phyloP scores from a whole-genome alignment of 176 grass and related monocot genomes.

The Eragrostis curvula region DNA sequence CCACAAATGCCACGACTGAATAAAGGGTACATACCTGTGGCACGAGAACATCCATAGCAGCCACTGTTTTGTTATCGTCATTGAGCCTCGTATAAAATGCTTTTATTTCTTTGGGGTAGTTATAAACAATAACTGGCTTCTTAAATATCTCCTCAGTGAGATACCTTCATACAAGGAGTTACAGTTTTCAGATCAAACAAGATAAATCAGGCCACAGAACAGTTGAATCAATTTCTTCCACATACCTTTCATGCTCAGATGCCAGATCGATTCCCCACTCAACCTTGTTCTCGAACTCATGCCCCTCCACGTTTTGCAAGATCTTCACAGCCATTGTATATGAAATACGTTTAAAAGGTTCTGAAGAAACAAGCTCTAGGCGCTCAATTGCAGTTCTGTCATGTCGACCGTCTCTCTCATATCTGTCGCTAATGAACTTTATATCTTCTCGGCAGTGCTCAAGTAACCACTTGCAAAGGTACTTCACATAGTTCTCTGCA shows the following conservation, averaged over 20 bases:
- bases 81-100: constrained; percentile 97
- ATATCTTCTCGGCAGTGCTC: constrained; percentile 70
- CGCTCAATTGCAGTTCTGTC: constrained; percentile 80
- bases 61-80: constrained; percentile 84
- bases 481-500: constrained; percentile 84
- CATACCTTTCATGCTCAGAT: constrained; percentile 94
- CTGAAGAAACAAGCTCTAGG: constrained; percentile 73
- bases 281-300: constrained; percentile 72
- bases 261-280: constrained; percentile 98
- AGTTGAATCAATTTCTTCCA: no score
- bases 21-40: constrained; percentile 58
- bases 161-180: constrained; percentile 54
- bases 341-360: constrained; percentile 71
- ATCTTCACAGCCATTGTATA: constrained; percentile 83
- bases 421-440: constrained; percentile 60
- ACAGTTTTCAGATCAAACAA: no score
- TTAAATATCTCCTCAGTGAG: constrained; percentile 93
- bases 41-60: constrained; percentile 99
- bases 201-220: no score
- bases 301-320: constrained; percentile 63
- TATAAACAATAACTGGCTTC: constrained; percentile 93
- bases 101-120: constrained; percentile 92
- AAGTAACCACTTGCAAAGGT: constrained; percentile 93
- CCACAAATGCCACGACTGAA: no score
- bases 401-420: constrained; percentile 52